Conservation (phyloP, 176 grass and related monocot species). For the Eragrostis nindensis region DNA sequence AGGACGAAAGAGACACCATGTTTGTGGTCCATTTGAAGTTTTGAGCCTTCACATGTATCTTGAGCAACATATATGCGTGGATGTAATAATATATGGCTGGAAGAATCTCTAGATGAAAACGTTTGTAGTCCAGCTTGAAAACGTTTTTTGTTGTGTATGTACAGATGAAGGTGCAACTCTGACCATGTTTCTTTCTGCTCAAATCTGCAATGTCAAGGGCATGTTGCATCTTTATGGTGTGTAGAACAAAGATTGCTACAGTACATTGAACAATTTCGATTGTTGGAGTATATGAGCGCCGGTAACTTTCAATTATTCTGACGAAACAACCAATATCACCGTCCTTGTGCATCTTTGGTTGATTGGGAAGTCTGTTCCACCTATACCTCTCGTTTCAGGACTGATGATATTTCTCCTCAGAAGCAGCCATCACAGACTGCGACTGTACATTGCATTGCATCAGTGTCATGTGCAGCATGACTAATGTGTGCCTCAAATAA, state of each 20-base stretch:
- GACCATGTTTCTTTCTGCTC: background rate
- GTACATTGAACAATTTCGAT: no score
- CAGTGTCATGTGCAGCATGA: background rate
- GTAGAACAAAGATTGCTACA: no score
- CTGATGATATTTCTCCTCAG: constrained; percentile 4
- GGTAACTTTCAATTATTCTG: no score
- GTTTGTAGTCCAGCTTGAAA: no score
- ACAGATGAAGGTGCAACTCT: background rate
- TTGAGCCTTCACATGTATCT: constrained; percentile 10
- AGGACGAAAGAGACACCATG: background rate
- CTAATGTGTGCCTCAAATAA: background rate
- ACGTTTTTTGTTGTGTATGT: no score
- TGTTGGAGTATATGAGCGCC: no score
- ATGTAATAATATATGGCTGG: no score
- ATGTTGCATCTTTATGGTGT: background rate
- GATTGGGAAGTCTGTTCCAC: background rate
- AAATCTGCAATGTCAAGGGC: background rate
- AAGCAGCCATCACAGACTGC: background rate
- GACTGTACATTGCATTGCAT: background rate
- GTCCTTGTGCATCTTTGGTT: background rate
- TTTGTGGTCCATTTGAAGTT: constrained; percentile 6
- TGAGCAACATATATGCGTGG: background rate
- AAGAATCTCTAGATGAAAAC: no score
- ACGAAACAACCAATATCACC: no score
- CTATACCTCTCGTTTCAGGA: background rate